phyloP scores from a whole-genome alignment of 805 yeast genomes.

The Wickerhamiella australiensis region DNA sequence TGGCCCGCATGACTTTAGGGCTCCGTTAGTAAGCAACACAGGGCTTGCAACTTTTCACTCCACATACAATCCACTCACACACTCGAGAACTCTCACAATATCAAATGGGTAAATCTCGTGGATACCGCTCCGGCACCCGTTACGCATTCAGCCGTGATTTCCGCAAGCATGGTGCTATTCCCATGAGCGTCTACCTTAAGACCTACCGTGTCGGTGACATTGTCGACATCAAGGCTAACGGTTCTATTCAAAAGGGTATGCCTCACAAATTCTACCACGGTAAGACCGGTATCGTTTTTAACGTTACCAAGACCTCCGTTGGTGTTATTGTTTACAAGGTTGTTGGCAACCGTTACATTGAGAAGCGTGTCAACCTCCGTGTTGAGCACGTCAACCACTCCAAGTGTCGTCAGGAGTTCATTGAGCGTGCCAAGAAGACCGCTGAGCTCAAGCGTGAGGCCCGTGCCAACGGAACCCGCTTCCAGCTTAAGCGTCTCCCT shows the following conservation, averaged over 20 bases:
- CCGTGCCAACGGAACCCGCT: constrained; percentile 83
- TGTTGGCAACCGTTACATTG: constrained; percentile 97
- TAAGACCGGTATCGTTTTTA: constrained; percentile 98
- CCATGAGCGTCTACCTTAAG: constrained; percentile 94
- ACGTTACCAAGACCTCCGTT: constrained; percentile 96
- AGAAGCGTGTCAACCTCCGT: constrained; percentile 97
- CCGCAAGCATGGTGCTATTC: constrained; percentile 91
- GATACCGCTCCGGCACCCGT: constrained; percentile 99
- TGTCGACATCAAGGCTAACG: constrained; percentile 98
- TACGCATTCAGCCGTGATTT: constrained; percentile 99
- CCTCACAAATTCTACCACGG: constrained; percentile 99
- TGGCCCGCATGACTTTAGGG: neutral
- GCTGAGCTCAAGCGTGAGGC: constrained; percentile 91
- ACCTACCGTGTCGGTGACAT: constrained; percentile 96
- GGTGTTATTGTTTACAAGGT: constrained; percentile 98
- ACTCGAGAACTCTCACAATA: constrained; percentile 11
- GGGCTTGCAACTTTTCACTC: constrained; percentile 5
- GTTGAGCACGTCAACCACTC: constrained; percentile 99
- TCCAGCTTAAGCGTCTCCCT: constrained; percentile 95
- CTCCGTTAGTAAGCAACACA: neutral
- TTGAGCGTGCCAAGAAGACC: constrained; percentile 95
- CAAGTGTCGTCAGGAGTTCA: constrained; percentile 98
- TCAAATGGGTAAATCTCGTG: constrained; percentile 48
- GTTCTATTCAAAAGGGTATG: constrained; percentile 99
- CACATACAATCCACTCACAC: constrained; percentile 7